phyloP scores from a whole-genome alignment of 2,329 filamentous ascomycete species.

The Ascochyta lentis region DNA sequence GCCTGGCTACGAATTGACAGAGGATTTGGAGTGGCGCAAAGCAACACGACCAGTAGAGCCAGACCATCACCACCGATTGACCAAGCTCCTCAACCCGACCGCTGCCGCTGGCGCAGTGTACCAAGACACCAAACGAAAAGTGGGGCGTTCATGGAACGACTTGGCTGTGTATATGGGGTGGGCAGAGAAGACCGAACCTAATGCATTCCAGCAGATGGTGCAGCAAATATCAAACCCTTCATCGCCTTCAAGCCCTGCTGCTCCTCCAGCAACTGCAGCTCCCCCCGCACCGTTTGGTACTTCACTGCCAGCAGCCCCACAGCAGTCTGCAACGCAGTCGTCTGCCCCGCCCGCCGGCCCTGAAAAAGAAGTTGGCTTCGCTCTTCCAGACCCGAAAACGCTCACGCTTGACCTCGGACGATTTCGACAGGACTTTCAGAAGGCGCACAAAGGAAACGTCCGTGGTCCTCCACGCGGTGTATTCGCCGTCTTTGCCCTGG shows the following conservation, averaged over 20 bases:
- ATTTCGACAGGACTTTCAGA: constrained; percentile 35
- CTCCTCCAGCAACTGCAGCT: constrained; percentile 13
- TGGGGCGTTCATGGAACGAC: constrained; percentile 28
- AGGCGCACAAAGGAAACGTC: constrained; percentile 20
- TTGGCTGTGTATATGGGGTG: constrained; percentile 36
- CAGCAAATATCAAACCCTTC: constrained; percentile 19
- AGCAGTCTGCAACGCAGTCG: constrained; percentile 14
- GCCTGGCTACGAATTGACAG: constrained; percentile 52
- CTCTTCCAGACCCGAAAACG: constrained; percentile 35
- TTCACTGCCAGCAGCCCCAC: constrained; percentile 22
- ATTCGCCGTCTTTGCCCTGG: constrained; percentile 53
- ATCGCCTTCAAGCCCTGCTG: constrained; percentile 5
- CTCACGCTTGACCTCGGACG: constrained; percentile 36
- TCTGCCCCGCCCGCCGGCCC: constrained; percentile 21
- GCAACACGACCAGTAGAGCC: constrained; percentile 38
- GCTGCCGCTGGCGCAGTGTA: constrained; percentile 33
- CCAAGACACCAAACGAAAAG: constrained; percentile 31
- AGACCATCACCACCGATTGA: constrained; percentile 48
- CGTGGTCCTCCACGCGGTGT: constrained; percentile 53
- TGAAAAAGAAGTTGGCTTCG: constrained; percentile 26
- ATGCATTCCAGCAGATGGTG: constrained; percentile 20
- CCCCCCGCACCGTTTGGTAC: constrained; percentile 17
- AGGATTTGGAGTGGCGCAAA: constrained; percentile 46
- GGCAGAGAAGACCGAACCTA: constrained; percentile 24
- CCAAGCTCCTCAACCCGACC: constrained; percentile 30